phyloP scores from a whole-genome alignment of 768 basidiomycete species.

The Serendipita sp. region DNA sequence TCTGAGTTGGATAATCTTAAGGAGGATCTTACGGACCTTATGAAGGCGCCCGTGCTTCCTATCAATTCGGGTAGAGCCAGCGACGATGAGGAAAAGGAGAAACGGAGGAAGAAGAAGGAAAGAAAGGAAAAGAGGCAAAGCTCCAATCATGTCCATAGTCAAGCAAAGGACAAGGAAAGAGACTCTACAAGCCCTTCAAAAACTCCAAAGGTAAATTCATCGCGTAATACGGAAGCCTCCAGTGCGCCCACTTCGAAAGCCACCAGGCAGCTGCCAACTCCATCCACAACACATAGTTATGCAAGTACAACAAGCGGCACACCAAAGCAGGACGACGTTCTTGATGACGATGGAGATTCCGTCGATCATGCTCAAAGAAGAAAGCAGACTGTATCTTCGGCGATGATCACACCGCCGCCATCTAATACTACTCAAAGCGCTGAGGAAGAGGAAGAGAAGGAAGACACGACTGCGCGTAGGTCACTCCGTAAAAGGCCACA shows the following conservation, averaged over 20 bases:
- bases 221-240: constrained; percentile 15
- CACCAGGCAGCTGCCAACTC: constrained; percentile 12
- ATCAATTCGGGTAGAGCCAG: constrained; percentile 12
- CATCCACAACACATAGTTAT: constrained; percentile 6
- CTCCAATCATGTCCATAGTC: neutral
- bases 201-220: constrained; percentile 31
- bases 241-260: constrained; percentile 12
- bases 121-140: constrained; percentile 7
- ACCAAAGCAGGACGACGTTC: neutral
- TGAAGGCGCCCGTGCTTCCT: constrained; percentile 10
- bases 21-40: constrained; percentile 9
- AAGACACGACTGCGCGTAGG: neutral
- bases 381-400: neutral
- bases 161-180: neutral
- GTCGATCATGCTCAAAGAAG: neutral
- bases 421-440: neutral
- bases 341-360: neutral
- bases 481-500: neutral
- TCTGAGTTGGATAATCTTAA: constrained; percentile 6
- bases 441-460: neutral
- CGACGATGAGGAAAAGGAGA: constrained; percentile 25
- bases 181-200: constrained; percentile 15
- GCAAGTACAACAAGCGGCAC: neutral
- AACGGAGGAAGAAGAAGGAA: constrained; percentile 15
- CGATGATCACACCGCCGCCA: neutral